A percentile compares a stretch with the other conserved stretches of the same genome.
phyloP scores from a whole-genome alignment of 768 basidiomycete species.

The Neoboletus magnificus region DNA sequence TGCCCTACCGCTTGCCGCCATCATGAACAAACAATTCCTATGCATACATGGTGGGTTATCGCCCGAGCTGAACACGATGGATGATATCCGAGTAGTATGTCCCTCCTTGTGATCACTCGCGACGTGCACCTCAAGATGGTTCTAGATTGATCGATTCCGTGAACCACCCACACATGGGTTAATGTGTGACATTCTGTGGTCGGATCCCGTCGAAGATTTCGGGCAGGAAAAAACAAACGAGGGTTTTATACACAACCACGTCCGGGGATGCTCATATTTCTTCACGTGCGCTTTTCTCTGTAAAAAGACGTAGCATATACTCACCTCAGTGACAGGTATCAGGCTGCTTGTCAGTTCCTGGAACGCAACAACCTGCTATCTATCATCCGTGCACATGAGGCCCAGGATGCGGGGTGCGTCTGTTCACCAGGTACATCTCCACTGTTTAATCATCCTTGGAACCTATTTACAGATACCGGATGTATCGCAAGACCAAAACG shows the following conservation, averaged over 20 bases:
- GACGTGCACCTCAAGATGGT: not conserved
- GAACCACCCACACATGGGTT: conserved; percentile 96
- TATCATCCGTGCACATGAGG: conserved; percentile 97
- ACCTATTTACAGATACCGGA: conserved; percentile 66
- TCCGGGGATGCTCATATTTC: conserved; percentile 96
- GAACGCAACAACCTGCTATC: conserved; percentile 96
- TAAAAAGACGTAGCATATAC: not conserved
- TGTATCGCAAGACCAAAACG: conserved; percentile 98
- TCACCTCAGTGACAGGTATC: conserved; percentile 58
- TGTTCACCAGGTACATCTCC: not conserved
- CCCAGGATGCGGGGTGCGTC: conserved; percentile 93
- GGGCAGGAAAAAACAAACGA: conserved; percentile 91
- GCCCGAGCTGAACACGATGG: conserved; percentile 91
- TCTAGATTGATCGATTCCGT: conserved; percentile 93
- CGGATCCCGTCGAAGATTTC: conserved; percentile 97
- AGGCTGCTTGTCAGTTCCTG: conserved; percentile 95
- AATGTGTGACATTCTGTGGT: conserved; percentile 99
- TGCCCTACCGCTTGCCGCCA: conserved; percentile 86
- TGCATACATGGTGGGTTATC: conserved; percentile 98
- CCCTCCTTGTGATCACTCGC: not conserved
- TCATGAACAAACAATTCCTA: conserved; percentile 99
- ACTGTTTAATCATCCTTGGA: not conserved
- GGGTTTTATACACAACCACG: conserved; percentile 92
- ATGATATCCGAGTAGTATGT: conserved; percentile 85
- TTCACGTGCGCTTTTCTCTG: conserved; percentile 55